Evolutionary conservation across 1,139 yeast species (phyloP).

Genomic region (Nakaseomyces bracarensis): DNA sequence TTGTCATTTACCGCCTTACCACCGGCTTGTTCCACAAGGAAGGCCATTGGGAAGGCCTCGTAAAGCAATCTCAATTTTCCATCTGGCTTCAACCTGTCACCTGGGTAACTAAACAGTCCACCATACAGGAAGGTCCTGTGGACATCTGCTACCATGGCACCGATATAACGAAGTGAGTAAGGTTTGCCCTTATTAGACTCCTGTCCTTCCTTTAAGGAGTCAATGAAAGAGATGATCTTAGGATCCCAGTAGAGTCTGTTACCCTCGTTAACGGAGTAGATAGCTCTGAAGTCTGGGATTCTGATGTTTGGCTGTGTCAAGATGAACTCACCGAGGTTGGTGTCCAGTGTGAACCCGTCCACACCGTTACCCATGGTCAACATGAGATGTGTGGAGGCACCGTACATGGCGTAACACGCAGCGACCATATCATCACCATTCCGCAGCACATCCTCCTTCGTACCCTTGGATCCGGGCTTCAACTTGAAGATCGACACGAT

Average conservation of each 20-base stretch:
- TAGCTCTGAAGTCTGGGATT: conserved; percentile 58
- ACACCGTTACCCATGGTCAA: conserved; percentile 89
- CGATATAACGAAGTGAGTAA: conserved; percentile 88
- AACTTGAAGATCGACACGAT: conserved; percentile 86
- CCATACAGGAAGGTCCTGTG: conserved; percentile 95
- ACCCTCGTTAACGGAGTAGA: conserved; percentile 93
- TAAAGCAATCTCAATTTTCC: conserved; percentile 88
- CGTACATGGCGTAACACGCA: conserved; percentile 98
- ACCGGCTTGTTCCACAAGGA: conserved; percentile 92
- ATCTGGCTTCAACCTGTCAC: conserved; percentile 78
- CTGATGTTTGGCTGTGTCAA: conserved; percentile 74
- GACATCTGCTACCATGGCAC: conserved; percentile 98
- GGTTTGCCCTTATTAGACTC: conserved; percentile 58
- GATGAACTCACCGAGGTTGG: conserved; percentile 89
- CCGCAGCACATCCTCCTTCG: conserved; percentile 82
- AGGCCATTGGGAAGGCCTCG: conserved; percentile 98
- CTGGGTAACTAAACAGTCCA: conserved; percentile 90
- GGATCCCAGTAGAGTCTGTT: conserved; percentile 83
- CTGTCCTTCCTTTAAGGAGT: conserved; percentile 69
- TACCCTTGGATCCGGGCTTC: conserved; percentile 64
- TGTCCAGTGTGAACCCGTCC: conserved; percentile 90
- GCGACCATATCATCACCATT: conserved; percentile 92
- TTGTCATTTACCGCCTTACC: conserved; percentile 86
- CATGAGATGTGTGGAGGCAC: conserved; percentile 95
- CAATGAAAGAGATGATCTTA: conserved; percentile 58